phyloP scores from a whole-genome alignment of 2,329 filamentous ascomycete species.

The Endoconidiophora polonica region DNA sequence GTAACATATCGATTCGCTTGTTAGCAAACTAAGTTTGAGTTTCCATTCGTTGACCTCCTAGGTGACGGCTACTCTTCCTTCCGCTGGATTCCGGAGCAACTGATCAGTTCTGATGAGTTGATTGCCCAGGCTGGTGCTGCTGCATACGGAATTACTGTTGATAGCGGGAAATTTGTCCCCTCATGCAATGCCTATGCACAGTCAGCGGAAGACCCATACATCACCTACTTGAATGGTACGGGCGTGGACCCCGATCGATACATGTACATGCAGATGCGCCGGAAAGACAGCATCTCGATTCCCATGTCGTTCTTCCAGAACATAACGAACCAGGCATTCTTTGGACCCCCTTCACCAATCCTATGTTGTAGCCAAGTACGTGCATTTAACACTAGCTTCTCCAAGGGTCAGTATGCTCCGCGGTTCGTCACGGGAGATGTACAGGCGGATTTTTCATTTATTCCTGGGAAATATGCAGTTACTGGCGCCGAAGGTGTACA shows the following conservation, averaged over 20 bases:
- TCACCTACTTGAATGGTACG: conserved; percentile 15
- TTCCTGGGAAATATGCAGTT: conserved; percentile 6
- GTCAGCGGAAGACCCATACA: neutral
- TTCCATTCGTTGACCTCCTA: conserved; percentile 38
- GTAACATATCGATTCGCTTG: neutral
- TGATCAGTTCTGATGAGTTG: conserved; percentile 27
- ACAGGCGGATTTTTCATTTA: conserved; percentile 17
- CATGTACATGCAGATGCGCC: conserved; percentile 7
- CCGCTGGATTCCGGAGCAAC: conserved; percentile 30
- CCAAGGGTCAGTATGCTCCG: neutral
- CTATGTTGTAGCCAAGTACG: conserved; percentile 28
- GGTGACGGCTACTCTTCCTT: conserved; percentile 34
- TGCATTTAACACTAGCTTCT: conserved; percentile 19
- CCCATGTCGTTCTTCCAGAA: conserved; percentile 30
- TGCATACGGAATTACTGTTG: conserved; percentile 29
- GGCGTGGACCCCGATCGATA: conserved; percentile 15
- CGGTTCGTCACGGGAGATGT: conserved; percentile 14
- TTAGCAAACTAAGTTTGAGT: conserved; percentile 34
- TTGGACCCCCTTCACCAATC: conserved; percentile 21
- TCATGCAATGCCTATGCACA: conserved; percentile 30
- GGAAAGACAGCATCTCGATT: conserved; percentile 17
- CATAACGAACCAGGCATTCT: conserved; percentile 37
- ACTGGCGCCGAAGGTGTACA: conserved; percentile 12
- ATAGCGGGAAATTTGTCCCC: conserved; percentile 28
- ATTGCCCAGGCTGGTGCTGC: conserved; percentile 28